Percentiles rank a stretch among this genome's conserved stretches.
These are phyloP conservation scores for Excoecaria agallocha DNA, from an alignment of 345 rosid species.

Conservation along the genomic window DNA sequence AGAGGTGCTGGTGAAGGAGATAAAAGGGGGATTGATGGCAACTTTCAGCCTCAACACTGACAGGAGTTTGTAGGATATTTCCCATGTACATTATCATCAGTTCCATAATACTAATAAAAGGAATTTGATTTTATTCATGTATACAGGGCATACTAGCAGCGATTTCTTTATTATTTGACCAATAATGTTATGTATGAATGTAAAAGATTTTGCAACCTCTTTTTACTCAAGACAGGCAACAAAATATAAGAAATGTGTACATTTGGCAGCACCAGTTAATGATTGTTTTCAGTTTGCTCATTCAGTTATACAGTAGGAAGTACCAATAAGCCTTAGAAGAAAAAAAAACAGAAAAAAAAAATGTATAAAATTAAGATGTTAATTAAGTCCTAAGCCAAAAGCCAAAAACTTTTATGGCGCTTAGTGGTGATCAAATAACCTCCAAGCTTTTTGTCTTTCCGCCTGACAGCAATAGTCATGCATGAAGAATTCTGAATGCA, in stretches of 20 bases:
- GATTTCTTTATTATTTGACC: no score
- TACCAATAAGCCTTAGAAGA: neutral
- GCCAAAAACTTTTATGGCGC: slow-evolving; percentile 92
- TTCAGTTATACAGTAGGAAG: no score
- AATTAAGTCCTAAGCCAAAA: slow-evolving; percentile 50
- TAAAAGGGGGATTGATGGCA: neutral
- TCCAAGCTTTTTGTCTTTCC: slow-evolving; percentile 69
- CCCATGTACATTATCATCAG: neutral
- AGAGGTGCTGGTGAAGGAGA: neutral
- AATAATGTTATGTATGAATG: no score
- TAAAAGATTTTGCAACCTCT: no score
- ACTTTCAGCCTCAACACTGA: neutral
- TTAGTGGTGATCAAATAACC: slow-evolving; percentile 92
- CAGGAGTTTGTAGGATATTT: neutral
- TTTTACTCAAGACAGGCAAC: no score
- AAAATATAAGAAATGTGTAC: no score
- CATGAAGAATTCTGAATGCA: slow-evolving; percentile 82
- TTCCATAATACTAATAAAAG: neutral
- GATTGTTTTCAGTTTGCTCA: no score
- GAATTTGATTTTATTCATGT: neutral
- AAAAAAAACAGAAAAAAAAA: neutral
- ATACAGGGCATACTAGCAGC: no score
- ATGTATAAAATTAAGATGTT: no score
- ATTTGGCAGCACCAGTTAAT: no score
- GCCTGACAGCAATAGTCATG: slow-evolving; percentile 80